phyloP scores from a whole-genome alignment of 805 yeast species.

The Cyberlindnera euphorbiae region DNA sequence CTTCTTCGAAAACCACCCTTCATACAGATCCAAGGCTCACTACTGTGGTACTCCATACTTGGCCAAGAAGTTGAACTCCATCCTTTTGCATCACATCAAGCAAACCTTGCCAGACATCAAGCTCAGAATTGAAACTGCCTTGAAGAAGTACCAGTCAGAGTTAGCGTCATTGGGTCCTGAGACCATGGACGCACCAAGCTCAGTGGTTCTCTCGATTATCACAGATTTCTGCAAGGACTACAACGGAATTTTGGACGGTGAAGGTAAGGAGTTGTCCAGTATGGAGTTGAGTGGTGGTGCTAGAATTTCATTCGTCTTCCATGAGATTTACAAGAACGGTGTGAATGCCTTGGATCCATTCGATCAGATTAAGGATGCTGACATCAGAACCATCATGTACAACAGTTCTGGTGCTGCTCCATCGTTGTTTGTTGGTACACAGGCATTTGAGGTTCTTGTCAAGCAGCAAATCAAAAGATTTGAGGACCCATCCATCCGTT shows the following conservation, averaged over 20 bases:
- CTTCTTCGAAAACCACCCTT: slow-evolving; percentile 84
- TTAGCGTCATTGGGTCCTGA: slow-evolving; percentile 80
- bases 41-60: slow-evolving; percentile 98
- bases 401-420: slow-evolving; percentile 97
- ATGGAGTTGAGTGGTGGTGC: slow-evolving; percentile 97
- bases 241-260: slow-evolving; percentile 87
- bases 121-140: slow-evolving; percentile 77
- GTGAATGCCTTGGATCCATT: slow-evolving; percentile 89
- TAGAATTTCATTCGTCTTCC: slow-evolving; percentile 93
- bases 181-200: slow-evolving; percentile 82
- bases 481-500: slow-evolving; percentile 87
- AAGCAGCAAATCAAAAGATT: slow-evolving; percentile 90
- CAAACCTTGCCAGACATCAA: slow-evolving; percentile 90
- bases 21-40: slow-evolving; percentile 88
- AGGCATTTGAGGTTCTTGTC: slow-evolving; percentile 93
- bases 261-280: slow-evolving; percentile 81
- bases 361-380: slow-evolving; percentile 92
- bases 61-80: slow-evolving; percentile 85
- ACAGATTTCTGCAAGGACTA: slow-evolving; percentile 92
- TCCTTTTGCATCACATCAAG: slow-evolving; percentile 85
- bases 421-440: slow-evolving; percentile 92
- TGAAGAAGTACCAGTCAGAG: slow-evolving; percentile 81
- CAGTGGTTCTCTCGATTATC: slow-evolving; percentile 83
- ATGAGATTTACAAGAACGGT: slow-evolving; percentile 92
- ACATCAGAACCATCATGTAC: slow-evolving; percentile 94